These are phyloP conservation scores for Chamaenerion angustifolium DNA, from an alignment of 345 rosid species.

Conservation along the genomic window DNA sequence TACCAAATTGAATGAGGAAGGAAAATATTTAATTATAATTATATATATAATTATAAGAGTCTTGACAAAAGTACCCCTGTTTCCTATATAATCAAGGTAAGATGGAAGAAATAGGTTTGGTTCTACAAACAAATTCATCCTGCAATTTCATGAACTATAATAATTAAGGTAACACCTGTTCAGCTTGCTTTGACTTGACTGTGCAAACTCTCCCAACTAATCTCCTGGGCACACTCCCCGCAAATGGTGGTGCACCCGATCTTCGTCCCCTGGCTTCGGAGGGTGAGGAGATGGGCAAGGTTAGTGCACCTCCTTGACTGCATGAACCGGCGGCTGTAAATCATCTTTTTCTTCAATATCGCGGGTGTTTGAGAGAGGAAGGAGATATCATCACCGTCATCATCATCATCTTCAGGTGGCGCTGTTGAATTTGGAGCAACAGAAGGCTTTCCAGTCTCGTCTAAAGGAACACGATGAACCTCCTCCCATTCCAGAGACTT, in stretches of 20 bases:
- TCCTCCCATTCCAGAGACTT: slow-evolving; percentile 80
- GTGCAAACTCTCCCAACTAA: slow-evolving; percentile 58
- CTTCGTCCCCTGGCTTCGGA: slow-evolving; percentile 79
- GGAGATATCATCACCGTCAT: slow-evolving; percentile 5
- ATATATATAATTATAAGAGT: too few species aligned
- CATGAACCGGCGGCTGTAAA: slow-evolving; percentile 35
- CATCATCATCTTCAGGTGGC: slow-evolving; percentile 13
- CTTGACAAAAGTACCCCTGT: too few species aligned
- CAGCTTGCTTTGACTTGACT: slow-evolving; percentile 16
- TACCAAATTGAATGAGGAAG: too few species aligned
- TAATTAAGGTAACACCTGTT: too few species aligned
- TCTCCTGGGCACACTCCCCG: slow-evolving; percentile 83
- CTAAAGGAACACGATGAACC: slow-evolving; percentile 59
- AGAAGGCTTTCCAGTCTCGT: slow-evolving; percentile 38
- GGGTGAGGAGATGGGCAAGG: slow-evolving; percentile 73
- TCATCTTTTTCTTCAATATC: slow-evolving; percentile 18
- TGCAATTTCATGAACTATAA: too few species aligned
- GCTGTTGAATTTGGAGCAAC: slow-evolving; percentile 11
- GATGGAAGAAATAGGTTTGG: too few species aligned
- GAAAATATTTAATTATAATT: too few species aligned
- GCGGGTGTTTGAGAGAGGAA: not conserved
- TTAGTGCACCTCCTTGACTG: slow-evolving; percentile 58
- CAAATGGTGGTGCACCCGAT: slow-evolving; percentile 67
- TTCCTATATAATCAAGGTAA: too few species aligned
- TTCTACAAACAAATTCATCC: too few species aligned